Conservation (phyloP, 345 rosid genomes). For the Sapria himalayana region DNA sequence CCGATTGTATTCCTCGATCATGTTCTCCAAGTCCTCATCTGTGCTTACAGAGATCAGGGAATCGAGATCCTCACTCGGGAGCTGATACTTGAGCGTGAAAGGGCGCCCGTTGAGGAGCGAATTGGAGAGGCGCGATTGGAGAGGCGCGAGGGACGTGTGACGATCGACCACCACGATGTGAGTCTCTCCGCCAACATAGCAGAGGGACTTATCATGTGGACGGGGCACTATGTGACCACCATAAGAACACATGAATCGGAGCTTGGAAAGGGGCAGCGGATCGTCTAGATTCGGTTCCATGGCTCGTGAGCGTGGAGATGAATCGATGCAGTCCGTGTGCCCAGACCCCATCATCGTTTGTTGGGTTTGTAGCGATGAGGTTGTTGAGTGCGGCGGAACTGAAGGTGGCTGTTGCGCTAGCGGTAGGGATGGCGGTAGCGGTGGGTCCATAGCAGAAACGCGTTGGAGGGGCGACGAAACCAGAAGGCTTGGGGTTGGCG, state of each 20-base stretch:
- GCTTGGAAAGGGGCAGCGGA: constrained; percentile 27
- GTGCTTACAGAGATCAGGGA: constrained; percentile 80
- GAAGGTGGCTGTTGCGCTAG: constrained; percentile 8
- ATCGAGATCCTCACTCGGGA: constrained; percentile 84
- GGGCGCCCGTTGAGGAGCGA: constrained; percentile 38
- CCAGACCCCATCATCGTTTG: constrained; percentile 7
- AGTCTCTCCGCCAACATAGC: constrained; percentile 79
- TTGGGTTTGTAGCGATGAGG: constrained; percentile 7
- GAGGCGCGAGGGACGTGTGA: constrained; percentile 29
- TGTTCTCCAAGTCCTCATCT: constrained; percentile 86
- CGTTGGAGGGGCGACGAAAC: no score
- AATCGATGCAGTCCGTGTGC: constrained; percentile 42
- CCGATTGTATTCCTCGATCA: constrained; percentile 94
- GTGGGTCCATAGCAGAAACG: no score
- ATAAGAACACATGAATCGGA: constrained; percentile 85
- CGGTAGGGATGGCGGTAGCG: constrained; percentile 13
- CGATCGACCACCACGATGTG: constrained; percentile 84
- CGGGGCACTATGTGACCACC: constrained; percentile 86
- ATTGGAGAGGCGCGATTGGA: constrained; percentile 37
- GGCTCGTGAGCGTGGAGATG: constrained; percentile 75
- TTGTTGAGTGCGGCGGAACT: constrained; percentile 8
- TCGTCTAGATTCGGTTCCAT: constrained; percentile 48
- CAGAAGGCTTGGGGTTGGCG: no score
- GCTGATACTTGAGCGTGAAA: constrained; percentile 76
- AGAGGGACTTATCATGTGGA: constrained; percentile 70